Evolutionary conservation across 345 rosid genomes (phyloP).

Genomic region (Melaleuca quinquenervia): DNA sequence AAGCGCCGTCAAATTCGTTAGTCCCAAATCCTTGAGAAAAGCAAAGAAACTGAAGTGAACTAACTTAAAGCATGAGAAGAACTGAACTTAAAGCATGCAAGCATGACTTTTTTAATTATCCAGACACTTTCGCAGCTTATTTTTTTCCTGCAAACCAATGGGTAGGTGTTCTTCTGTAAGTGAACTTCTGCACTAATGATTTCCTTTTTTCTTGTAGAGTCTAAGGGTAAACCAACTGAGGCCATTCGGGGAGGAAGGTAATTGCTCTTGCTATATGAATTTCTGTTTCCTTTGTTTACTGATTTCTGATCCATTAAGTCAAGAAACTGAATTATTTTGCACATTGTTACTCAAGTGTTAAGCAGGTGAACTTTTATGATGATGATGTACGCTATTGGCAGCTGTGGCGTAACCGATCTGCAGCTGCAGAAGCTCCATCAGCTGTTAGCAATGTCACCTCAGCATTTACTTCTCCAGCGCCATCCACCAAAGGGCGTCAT

Average conservation of each 20-base stretch:
- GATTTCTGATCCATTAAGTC: background rate
- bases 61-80: background rate
- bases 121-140: background rate
- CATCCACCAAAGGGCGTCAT: slow-evolving; percentile 85
- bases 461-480: slow-evolving; percentile 27
- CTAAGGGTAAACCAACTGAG: slow-evolving; percentile 80
- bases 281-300: background rate
- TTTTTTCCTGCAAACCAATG: background rate
- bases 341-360: slow-evolving; percentile 44
- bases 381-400: slow-evolving; percentile 97
- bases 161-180: background rate
- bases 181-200: background rate
- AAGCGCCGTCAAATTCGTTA: no score
- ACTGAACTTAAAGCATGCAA: background rate
- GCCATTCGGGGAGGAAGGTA: slow-evolving; percentile 98
- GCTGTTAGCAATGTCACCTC: slow-evolving; percentile 61
- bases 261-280: background rate
- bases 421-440: slow-evolving; percentile 93
- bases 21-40: no score
- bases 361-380: slow-evolving; percentile 91
- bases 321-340: background rate
- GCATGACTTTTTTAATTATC: background rate
- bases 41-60: no score
- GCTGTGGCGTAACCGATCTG: slow-evolving; percentile 84
- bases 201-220: slow-evolving; percentile 20